Evolutionary conservation across 2,329 filamentous ascomycete species (phyloP).

Genomic region (Juglanconis sp.): DNA sequence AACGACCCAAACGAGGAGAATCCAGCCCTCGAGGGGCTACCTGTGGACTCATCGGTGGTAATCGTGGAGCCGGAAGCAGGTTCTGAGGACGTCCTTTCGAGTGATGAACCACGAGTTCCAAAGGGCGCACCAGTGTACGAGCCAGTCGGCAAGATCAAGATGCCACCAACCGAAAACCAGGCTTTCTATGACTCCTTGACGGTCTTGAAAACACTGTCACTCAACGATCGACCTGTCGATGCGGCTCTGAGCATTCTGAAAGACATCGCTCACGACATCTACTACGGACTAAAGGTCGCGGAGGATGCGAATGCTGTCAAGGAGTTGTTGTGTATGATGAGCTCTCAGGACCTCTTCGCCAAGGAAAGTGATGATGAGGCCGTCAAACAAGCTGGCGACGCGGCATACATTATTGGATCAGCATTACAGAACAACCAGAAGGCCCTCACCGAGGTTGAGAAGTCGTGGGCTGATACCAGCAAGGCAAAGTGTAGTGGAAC

Average conservation of each 20-base stretch:
- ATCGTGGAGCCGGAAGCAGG: conserved; percentile 52
- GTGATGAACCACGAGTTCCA: conserved; percentile 34
- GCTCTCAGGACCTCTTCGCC: conserved; percentile 24
- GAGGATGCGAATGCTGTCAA: conserved; percentile 52
- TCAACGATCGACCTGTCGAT: conserved; percentile 36
- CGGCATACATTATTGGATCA: conserved; percentile 55
- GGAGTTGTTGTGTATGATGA: conserved; percentile 56
- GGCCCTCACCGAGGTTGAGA: conserved; percentile 50
- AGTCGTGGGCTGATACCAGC: conserved; percentile 44
- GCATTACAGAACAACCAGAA: conserved; percentile 64
- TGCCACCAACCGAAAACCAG: conserved; percentile 39
- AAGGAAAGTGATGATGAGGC: conserved; percentile 23
- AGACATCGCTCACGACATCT: conserved; percentile 66
- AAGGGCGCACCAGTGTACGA: conserved; percentile 56
- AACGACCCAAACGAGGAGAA: conserved; percentile 55
- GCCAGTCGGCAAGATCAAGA: conserved; percentile 53
- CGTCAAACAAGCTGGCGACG: conserved; percentile 38
- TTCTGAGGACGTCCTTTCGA: conserved; percentile 31
- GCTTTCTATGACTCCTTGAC: conserved; percentile 47
- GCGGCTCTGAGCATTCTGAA: conserved; percentile 55
- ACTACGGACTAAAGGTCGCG: conserved; percentile 63
- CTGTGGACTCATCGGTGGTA: conserved; percentile 51
- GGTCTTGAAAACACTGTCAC: conserved; percentile 39
- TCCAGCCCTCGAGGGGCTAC: conserved; percentile 46
- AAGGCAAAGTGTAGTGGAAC: conserved; percentile 32